phyloP scores from a whole-genome alignment of 1,284 basidiomycete genomes.

The Trichosporon inkin region DNA sequence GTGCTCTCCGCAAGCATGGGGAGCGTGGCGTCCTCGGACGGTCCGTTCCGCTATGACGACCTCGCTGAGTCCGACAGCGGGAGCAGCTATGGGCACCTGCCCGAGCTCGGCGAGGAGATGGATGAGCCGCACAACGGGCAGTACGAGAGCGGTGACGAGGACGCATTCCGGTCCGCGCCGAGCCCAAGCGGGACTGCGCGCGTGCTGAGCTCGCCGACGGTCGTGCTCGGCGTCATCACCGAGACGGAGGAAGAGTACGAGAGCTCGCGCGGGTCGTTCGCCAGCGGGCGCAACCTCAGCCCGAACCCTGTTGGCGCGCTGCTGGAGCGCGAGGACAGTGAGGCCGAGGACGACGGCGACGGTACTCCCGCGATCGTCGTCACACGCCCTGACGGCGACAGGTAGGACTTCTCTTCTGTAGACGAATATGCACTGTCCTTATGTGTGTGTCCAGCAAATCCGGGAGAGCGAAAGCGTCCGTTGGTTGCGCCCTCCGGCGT shows the following conservation, averaged over 20 bases:
- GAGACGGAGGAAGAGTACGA: constrained; percentile 7
- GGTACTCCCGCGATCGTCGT: background rate
- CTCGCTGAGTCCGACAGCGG: background rate
- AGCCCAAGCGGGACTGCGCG: background rate
- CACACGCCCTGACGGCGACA: background rate
- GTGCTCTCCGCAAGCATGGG: background rate
- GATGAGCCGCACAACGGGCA: background rate
- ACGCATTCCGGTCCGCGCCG: background rate
- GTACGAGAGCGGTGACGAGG: background rate
- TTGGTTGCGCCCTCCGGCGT: no score
- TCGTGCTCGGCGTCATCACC: constrained; percentile 3
- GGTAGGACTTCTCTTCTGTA: no score
- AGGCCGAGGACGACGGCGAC: background rate
- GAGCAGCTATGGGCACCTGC: constrained; percentile 7
- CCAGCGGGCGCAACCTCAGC: background rate
- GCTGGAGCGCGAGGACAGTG: background rate
- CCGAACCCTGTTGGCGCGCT: background rate
- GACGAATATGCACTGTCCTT: no score
- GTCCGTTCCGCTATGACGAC: constrained; percentile 1
- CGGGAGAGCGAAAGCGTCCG: no score
- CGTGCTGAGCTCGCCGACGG: background rate
- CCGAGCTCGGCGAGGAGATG: background rate
- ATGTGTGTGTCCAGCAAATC: no score
- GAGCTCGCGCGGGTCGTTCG: background rate
- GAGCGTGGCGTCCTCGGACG: background rate